These are phyloP conservation scores for Pseudogymnoascus sp. DNA, from an alignment of 2,329 filamentous ascomycete genomes.

Conservation along the genomic window DNA sequence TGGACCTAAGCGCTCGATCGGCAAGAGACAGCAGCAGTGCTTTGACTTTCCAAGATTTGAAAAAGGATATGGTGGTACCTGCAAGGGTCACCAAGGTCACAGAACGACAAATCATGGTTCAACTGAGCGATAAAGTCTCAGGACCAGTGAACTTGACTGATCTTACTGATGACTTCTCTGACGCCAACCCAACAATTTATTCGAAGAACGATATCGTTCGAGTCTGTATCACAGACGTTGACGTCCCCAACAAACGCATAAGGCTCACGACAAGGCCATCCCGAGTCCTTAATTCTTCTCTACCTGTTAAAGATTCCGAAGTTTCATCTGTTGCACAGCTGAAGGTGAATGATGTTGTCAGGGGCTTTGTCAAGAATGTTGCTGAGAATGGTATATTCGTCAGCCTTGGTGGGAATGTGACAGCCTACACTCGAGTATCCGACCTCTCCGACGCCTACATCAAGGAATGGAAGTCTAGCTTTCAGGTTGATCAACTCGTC, in stretches of 20 bases:
- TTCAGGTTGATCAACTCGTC: slow-evolving; percentile 82
- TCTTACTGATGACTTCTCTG: slow-evolving; percentile 74
- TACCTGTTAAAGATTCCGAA: slow-evolving; percentile 72
- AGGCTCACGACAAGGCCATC: slow-evolving; percentile 77
- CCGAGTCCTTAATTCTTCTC: slow-evolving; percentile 75
- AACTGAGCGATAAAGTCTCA: slow-evolving; percentile 70
- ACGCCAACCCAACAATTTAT: slow-evolving; percentile 65
- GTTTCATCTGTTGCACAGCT: slow-evolving; percentile 64
- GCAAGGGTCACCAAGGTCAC: slow-evolving; percentile 78
- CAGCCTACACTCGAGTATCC: slow-evolving; percentile 73
- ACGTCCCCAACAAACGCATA: slow-evolving; percentile 75
- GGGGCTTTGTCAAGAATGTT: slow-evolving; percentile 87
- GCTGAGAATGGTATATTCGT: slow-evolving; percentile 85
- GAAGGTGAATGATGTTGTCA: slow-evolving; percentile 66
- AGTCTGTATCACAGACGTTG: slow-evolving; percentile 74
- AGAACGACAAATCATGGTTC: slow-evolving; percentile 75
- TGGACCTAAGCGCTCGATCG: slow-evolving; percentile 77
- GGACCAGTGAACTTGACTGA: slow-evolving; percentile 77
- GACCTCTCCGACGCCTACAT: slow-evolving; percentile 86
- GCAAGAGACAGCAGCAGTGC: slow-evolving; percentile 43
- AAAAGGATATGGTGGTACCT: slow-evolving; percentile 70
- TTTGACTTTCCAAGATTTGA: slow-evolving; percentile 62
- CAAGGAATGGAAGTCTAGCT: slow-evolving; percentile 91
- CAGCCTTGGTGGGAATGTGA: slow-evolving; percentile 68
- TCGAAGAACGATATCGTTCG: slow-evolving; percentile 80